Conservation (phyloP, 140 eudicot species). For the Anethum foeniculum region DNA sequence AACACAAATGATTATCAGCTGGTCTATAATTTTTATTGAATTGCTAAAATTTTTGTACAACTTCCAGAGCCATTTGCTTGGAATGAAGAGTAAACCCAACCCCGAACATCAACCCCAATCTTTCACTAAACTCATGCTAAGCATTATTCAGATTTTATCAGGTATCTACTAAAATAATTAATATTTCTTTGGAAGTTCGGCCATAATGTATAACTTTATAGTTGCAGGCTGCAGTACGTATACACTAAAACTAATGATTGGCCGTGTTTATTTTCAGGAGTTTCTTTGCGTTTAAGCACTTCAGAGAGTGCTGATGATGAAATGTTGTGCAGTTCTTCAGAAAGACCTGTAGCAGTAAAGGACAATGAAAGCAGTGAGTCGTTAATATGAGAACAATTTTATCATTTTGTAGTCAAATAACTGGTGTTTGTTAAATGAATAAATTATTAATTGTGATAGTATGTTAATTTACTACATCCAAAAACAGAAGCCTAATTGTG, state of each 20-base stretch:
- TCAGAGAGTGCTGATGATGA: constrained; percentile 28
- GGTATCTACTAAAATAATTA: constrained; percentile 34
- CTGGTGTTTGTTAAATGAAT: neutral
- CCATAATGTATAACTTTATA: neutral
- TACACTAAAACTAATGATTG: neutral
- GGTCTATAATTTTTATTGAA: neutral
- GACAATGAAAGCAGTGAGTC: constrained; percentile 29
- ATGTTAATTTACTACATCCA: neutral
- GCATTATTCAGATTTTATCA: constrained; percentile 74
- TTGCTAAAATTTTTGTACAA: constrained; percentile 5
- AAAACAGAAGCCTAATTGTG: neutral
- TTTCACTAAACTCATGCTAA: constrained; percentile 59
- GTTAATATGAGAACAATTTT: neutral
- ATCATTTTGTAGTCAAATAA: neutral
- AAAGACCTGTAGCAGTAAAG: constrained; percentile 23
- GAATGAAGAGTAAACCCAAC: constrained; percentile 49
- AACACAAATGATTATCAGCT: neutral
- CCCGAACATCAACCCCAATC: constrained; percentile 42
- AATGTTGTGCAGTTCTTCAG: constrained; percentile 22
- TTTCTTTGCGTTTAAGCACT: constrained; percentile 41
- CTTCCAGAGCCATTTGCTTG: constrained; percentile 77
- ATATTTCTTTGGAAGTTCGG: neutral
- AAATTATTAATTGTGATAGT: neutral
- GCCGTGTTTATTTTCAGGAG: constrained; percentile 5
- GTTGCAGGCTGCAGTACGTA: neutral